These are phyloP conservation scores for Xylaria sp. DNA, from an alignment of 2,329 filamentous ascomycete genomes.

Conservation along the genomic window DNA sequence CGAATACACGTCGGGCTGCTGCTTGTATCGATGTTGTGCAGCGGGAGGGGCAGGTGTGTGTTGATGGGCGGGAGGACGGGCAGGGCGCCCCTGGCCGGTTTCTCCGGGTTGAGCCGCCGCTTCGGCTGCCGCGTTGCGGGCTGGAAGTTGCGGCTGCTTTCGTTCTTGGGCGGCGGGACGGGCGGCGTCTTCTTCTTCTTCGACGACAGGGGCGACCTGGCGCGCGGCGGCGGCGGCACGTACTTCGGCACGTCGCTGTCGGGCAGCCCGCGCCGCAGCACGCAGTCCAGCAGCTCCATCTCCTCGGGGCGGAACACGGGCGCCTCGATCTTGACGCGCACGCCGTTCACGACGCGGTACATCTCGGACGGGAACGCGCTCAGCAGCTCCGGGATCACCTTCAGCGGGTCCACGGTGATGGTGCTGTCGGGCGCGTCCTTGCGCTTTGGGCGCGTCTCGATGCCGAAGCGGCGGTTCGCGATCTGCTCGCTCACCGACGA, in stretches of 20 bases:
- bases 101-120: slow-evolving; percentile 10
- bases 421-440: slow-evolving; percentile 25
- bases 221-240: neutral
- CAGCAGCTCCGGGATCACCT: slow-evolving; percentile 39
- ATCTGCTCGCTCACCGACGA: neutral
- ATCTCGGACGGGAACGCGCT: slow-evolving; percentile 31
- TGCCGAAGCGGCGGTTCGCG: slow-evolving; percentile 22
- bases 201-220: neutral
- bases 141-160: slow-evolving; percentile 6
- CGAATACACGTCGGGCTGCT: slow-evolving; percentile 28
- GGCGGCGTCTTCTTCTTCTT: slow-evolving; percentile 20
- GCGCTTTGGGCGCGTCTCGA: slow-evolving; percentile 30
- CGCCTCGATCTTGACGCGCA: slow-evolving; percentile 22
- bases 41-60: slow-evolving; percentile 20
- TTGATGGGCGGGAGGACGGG: slow-evolving; percentile 17
- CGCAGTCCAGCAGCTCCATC: slow-evolving; percentile 35
- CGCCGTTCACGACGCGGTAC: slow-evolving; percentile 26
- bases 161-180: slow-evolving; percentile 26
- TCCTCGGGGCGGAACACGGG: slow-evolving; percentile 35
- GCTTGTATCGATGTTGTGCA: slow-evolving; percentile 24
- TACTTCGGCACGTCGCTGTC: slow-evolving; percentile 16
- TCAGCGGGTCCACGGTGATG: slow-evolving; percentile 36
- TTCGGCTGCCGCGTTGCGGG: neutral
- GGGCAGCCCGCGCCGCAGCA: slow-evolving; percentile 25
- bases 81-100: neutral